Evolutionary conservation across 140 eudicot genomes (phyloP), one percentile per base, ranked within the genome.

Genomic region (Senecio squalidus): DNA sequence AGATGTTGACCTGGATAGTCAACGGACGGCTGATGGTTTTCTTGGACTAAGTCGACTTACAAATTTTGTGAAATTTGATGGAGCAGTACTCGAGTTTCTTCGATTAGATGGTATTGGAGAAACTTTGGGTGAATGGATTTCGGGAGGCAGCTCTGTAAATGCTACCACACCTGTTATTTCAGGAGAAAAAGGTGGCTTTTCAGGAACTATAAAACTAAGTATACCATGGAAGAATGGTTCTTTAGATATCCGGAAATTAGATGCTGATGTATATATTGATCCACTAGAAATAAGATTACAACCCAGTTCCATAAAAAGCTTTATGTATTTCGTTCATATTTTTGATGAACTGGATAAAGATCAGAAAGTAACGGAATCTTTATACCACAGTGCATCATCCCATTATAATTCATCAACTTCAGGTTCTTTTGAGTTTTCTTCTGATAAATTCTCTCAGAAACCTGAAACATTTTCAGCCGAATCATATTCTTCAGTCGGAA

Each of bases 191-290:
- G 89, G 85, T 47, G 99, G 99, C 10, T 80, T 93, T 76, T 88
- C 94, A 38, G 99, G 99, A 54, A 82, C 76, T 29, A 60, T 93
- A 9, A 82, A 72, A 51, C 78, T 93, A 47, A 82, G 85, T 69
- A 82, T 93, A 64, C 96, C 99, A 16, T 93, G 96, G 96, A 82
- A 82, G 69, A 88, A 88, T 73, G 99, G 99, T 36, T 84, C 94
- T 29, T 76, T 93, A 76, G 95, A 93, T 75, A 80, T 84, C 60
- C 80, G 77, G 52, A 82, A 78, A 74, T 80, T 93, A 77, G 99
- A 93, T 68, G 96, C 87, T 14, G 85, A 88, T 73, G 83, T 82
- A 63, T 48, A 67, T 18, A 30, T 93, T 31, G 96, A 88, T 46
- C 95, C 95, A 68, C 43, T 93, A 68, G 84, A 78, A 58, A 10